These are phyloP conservation scores for Nymphaea thermarum DNA, from an alignment of 164 flowering plant genomes.

Conservation along the genomic window DNA sequence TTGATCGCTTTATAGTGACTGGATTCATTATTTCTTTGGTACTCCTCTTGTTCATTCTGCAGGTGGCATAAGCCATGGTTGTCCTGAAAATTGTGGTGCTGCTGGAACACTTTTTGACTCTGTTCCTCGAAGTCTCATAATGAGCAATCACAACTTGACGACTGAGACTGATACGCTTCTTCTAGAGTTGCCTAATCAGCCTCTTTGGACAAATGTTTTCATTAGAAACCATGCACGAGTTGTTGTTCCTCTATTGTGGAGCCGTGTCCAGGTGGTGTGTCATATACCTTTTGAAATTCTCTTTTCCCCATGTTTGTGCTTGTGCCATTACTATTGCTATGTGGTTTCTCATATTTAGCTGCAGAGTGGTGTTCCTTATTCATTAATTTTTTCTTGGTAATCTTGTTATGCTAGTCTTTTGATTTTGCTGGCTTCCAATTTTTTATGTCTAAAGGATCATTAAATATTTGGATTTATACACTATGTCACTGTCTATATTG, in stretches of 20 bases:
- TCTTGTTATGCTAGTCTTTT: no score
- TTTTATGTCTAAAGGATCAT: no score
- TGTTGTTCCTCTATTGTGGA: constrained; percentile 91
- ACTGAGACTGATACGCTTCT: constrained; percentile 89
- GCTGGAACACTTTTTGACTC: constrained; percentile 95
- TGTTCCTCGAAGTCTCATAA: constrained; percentile 71
- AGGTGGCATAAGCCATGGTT: constrained; percentile 89
- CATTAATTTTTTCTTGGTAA: no score
- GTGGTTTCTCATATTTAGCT: no score
- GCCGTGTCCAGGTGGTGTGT: constrained; percentile 89
- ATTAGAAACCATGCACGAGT: constrained; percentile 70
- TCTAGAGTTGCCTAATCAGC: constrained; percentile 83
- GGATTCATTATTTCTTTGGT: no score
- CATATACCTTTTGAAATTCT: not conserved
- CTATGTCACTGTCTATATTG: no score
- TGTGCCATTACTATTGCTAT: no score
- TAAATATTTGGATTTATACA: no score
- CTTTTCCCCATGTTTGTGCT: not conserved
- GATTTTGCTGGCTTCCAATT: no score
- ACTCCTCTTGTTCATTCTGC: constrained; percentile 9
- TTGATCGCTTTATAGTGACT: no score
- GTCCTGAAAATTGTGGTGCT: constrained; percentile 80
- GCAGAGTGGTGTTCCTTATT: not conserved
- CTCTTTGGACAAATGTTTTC: constrained; percentile 84
- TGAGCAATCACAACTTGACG: constrained; percentile 73